Conservation (phyloP, 768 basidiomycete species). For the Suillus brevipes region DNA sequence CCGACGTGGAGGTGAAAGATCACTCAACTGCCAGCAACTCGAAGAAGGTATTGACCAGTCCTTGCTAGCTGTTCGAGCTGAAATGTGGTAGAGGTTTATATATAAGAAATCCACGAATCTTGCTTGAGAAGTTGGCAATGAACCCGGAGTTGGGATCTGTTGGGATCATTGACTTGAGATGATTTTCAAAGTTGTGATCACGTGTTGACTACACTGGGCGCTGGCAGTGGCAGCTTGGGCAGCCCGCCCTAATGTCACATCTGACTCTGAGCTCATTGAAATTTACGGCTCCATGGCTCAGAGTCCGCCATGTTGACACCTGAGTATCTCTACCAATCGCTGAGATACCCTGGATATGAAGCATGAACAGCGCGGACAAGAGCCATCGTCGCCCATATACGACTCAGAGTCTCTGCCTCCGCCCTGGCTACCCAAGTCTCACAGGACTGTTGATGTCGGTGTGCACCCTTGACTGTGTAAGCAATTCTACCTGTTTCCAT, state of each 20-base stretch:
- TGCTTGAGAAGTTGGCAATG: no score
- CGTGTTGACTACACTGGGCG: no score
- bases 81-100: no score
- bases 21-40: no score
- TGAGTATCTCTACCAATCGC: neutral
- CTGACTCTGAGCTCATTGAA: neutral
- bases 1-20: no score
- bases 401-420: conserved; percentile 72
- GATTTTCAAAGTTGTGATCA: no score
- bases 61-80: no score
- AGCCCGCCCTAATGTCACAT: neutral
- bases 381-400: conserved; percentile 48
- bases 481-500: conserved; percentile 45
- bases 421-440: conserved; percentile 68
- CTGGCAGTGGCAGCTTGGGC: no score
- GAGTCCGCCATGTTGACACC: conserved; percentile 1
- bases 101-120: no score
- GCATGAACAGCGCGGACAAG: conserved; percentile 25
- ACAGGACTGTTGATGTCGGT: conserved; percentile 72
- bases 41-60: no score
- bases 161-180: no score
- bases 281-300: neutral
- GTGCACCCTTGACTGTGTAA: conserved; percentile 16
- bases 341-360: conserved; percentile 1
- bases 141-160: no score